Base-by-base conservation (phyloP, 768 basidiomycete species). In the Candolleomyces eurysporus region DNA sequence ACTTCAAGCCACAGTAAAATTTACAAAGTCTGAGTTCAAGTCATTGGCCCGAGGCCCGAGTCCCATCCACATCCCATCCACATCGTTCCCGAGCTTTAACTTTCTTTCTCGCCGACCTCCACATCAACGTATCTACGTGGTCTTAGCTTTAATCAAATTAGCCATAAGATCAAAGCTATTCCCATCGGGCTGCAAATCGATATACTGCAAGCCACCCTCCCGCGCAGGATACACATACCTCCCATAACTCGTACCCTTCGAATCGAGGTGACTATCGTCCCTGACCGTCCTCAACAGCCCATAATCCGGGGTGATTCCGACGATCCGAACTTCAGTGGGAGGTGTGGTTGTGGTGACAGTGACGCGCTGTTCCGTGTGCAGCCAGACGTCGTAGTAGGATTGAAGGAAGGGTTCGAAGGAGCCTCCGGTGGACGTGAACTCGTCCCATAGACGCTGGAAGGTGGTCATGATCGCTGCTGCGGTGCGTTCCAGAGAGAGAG, bases 121-220 rank as follows among this genome's bases (percentile, higher is more conserved):
- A n/a, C 46, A 7, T 7, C 52, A 39, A 61, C 5, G 53, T 57
- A 7, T 7, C 52, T 53, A 61, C 5, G 53, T 57, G 22, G 61
- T 61, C 66, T 84, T 84, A 0, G 76, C 71, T 64, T 79, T 89
- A 66, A 96, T 96, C 72, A 96, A 71, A 36, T 94, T 93, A 40
- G 87, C 83, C 91, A 97, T 91, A 65, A 98, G 79, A 73, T 98
- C 96, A 66, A 98, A 98, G 68, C 93, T 93, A 71, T 99, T 99
- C 54, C 95, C 94, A 68, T 98, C 95, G 2, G 97, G 97, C 71
- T 97, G 97, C 19, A 99, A 74, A 73, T 99, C 95, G 57, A 98
- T 88, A 69, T 83, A 96, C 26, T 76, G 79, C 62, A 72, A 60
- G 59, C 76, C 67, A 45, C 69, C 65, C 30, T 46, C 46, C 17